Conservation (phyloP, 345 rosid species). For the Diplotaxis tenuifolia region DNA sequence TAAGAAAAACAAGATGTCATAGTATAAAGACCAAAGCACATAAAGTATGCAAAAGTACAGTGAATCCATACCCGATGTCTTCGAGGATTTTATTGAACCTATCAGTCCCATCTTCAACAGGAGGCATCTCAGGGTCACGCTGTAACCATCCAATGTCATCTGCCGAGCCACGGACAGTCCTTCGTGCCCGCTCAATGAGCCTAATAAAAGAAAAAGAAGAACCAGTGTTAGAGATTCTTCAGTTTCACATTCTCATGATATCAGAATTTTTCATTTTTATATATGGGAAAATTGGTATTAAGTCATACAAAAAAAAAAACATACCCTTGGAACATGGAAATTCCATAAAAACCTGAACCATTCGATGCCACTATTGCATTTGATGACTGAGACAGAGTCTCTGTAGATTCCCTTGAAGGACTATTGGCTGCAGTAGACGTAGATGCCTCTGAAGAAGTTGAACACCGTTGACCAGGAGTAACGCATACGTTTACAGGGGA, state of each 20-base stretch:
- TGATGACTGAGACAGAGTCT: constrained; percentile 40
- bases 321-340: constrained; percentile 84
- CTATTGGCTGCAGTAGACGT: constrained; percentile 35
- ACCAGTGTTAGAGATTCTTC: not conserved
- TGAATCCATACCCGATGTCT: constrained; percentile 60
- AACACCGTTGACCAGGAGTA: constrained; percentile 41
- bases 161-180: constrained; percentile 94
- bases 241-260: not conserved
- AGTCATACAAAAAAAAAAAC: constrained; percentile 23
- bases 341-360: constrained; percentile 45
- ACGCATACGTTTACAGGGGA: constrained; percentile 35
- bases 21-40: not conserved
- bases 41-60: constrained; percentile 27
- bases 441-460: constrained; percentile 52
- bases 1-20: constrained; percentile 19
- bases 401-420: constrained; percentile 39
- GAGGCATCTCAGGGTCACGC: constrained; percentile 66
- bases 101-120: constrained; percentile 90
- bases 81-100: constrained; percentile 68
- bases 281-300: not conserved
- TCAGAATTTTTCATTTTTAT: not conserved
- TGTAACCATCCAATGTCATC: constrained; percentile 97
- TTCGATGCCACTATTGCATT: constrained; percentile 50
- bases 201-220: constrained; percentile 36
- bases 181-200: constrained; percentile 83